Evolutionary conservation across 768 basidiomycete species (phyloP).

Genomic region (Rhizopogon salebrosus): DNA sequence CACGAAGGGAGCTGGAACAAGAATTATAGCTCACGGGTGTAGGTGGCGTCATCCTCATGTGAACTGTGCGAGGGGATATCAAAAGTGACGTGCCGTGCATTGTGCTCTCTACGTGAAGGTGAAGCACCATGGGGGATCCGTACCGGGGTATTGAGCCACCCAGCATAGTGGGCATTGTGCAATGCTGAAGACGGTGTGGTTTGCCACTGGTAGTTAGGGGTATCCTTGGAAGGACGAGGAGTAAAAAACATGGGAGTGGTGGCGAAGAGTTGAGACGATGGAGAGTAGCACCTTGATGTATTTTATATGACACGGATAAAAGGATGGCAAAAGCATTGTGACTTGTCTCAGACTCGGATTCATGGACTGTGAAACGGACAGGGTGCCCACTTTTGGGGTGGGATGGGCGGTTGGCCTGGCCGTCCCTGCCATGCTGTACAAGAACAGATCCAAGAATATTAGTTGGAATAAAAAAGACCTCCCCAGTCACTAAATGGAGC

Average conservation of each 20-base stretch:
- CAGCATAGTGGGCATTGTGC: background rate
- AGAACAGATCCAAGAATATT: background rate
- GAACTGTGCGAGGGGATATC: background rate
- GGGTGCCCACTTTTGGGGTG: background rate
- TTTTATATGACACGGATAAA: constrained; percentile 4
- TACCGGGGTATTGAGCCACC: background rate
- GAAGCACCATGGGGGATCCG: background rate
- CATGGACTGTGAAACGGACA: background rate
- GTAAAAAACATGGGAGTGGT: background rate
- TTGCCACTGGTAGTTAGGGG: background rate
- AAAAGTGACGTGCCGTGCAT: background rate
- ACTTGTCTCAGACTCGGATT: too few species aligned
- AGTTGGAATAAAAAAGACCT: background rate
- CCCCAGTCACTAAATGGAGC: too few species aligned
- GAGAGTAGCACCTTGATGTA: background rate
- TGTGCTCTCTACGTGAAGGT: background rate
- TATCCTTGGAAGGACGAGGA: background rate
- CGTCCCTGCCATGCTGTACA: background rate
- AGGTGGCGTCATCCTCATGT: background rate
- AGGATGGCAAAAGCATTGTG: background rate
- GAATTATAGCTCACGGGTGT: background rate
- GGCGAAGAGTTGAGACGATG: background rate
- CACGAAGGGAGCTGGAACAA: background rate
- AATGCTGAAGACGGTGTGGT: background rate
- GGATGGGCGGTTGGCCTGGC: background rate